A percentile compares a stretch with the other conserved stretches of the same genome.
phyloP scores from a whole-genome alignment of 805 yeast species.

The Wickerhamomyces ciferrii region DNA sequence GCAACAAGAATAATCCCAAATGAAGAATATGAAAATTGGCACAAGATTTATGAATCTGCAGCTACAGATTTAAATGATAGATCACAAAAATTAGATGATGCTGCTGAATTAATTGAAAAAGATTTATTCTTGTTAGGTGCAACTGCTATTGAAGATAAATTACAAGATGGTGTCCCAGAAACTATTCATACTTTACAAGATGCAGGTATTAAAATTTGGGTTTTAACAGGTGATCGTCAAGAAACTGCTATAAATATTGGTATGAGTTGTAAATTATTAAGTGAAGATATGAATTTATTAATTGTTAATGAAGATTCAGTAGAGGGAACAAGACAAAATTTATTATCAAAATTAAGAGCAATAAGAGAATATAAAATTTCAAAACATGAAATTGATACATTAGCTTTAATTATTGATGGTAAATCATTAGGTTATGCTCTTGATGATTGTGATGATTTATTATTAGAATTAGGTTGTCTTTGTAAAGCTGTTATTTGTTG shows the following conservation, averaged over 20 bases:
- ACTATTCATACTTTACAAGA: conserved; percentile 92
- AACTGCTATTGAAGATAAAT: conserved; percentile 96
- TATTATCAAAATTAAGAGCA: conserved; percentile 71
- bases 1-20: conserved; percentile 80
- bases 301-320: conserved; percentile 83
- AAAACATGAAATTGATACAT: conserved; percentile 63
- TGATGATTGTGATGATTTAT: conserved; percentile 74
- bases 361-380: conserved; percentile 62
- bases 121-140: conserved; percentile 85
- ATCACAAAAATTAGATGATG: conserved; percentile 71
- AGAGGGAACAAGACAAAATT: conserved; percentile 70
- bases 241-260: conserved; percentile 99
- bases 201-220: conserved; percentile 98
- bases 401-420: conserved; percentile 94
- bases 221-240: conserved; percentile 95
- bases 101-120: conserved; percentile 83
- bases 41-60: conserved; percentile 62
- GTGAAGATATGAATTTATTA: conserved; percentile 93
- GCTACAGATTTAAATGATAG: conserved; percentile 77
- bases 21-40: conserved; percentile 74
- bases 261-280: conserved; percentile 89
- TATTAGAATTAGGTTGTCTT: conserved; percentile 72
- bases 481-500: conserved; percentile 98
- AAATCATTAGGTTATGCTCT: conserved; percentile 83
- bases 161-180: conserved; percentile 98